Evolutionary conservation across 176 grass and related monocot genomes (phyloP).

Genomic region (Juncus inflexus): DNA sequence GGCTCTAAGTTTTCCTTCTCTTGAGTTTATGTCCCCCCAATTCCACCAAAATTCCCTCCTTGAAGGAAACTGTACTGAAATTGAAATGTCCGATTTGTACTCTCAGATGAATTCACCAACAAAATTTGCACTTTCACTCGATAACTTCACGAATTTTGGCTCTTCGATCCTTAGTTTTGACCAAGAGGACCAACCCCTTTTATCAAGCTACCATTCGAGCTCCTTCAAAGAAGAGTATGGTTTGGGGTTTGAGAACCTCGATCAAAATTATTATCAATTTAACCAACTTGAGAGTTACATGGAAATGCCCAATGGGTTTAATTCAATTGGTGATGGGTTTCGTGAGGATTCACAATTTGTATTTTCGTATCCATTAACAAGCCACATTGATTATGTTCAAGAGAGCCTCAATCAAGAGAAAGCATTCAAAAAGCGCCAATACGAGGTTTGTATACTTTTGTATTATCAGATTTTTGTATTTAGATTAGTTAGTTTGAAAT

Average conservation of each 20-base stretch:
- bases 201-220: not conserved
- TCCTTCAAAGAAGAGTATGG: not conserved
- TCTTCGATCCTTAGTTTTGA: conserved; percentile 4
- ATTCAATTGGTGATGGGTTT: not conserved
- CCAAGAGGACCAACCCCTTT: conserved; percentile 9
- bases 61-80: conserved; percentile 3
- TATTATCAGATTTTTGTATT: not conserved
- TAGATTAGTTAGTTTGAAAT: not conserved
- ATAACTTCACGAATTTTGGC: not conserved
- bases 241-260: not conserved
- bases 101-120: not conserved
- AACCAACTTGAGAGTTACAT: conserved; percentile 1
- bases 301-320: no score
- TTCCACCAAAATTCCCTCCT: conserved; percentile 15
- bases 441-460: not conserved
- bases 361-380: not conserved
- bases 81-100: not conserved
- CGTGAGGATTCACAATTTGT: not conserved
- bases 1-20: conserved; percentile 27
- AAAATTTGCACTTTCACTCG: conserved; percentile 6
- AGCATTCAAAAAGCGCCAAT: conserved; percentile 5
- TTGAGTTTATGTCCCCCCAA: conserved; percentile 13
- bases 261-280: conserved; percentile 13
- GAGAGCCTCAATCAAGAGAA: conserved; percentile 4
- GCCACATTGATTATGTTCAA: not conserved